phyloP scores from a whole-genome alignment of 805 yeast genomes.

The Isabelozyma heimii region DNA sequence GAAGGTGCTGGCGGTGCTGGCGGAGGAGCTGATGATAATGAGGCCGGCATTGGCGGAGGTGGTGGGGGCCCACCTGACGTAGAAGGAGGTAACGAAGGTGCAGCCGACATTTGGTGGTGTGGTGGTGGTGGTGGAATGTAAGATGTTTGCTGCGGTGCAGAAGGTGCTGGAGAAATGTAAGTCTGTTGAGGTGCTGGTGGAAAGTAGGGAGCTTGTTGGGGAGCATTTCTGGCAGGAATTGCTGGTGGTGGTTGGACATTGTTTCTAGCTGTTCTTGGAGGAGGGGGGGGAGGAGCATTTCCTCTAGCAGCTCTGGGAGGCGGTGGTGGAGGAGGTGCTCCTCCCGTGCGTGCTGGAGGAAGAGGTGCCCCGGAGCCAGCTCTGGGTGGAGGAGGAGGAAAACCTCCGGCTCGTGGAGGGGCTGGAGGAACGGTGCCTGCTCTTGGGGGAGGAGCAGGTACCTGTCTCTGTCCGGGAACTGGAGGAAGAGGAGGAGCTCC shows the following conservation, averaged over 20 bases:
- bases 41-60: conserved; percentile 14
- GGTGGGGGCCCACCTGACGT: conserved; percentile 10
- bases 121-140: conserved; percentile 6
- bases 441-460: conserved; percentile 18
- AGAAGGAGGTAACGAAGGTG: conserved; percentile 3
- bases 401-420: conserved; percentile 12
- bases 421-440: conserved; percentile 16
- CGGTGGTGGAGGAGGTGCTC: conserved; percentile 19
- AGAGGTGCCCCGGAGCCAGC: conserved; percentile 11
- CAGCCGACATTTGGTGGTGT: background rate
- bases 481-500: conserved; percentile 15
- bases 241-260: conserved; percentile 11
- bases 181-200: conserved; percentile 1
- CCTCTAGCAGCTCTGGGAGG: conserved; percentile 17
- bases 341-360: conserved; percentile 15
- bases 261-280: conserved; percentile 21
- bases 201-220: background rate
- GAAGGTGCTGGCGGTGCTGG: conserved; percentile 14
- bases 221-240: background rate
- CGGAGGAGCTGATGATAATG: conserved; percentile 10
- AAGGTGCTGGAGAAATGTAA: conserved; percentile 2
- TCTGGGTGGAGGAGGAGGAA: conserved; percentile 24
- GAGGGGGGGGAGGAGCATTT: conserved; percentile 30
- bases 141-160: conserved; percentile 3
- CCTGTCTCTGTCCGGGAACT: conserved; percentile 19